These are phyloP conservation scores for Glebionis coronaria DNA, from an alignment of 129 eudicot genomes.

Conservation along the genomic window DNA sequence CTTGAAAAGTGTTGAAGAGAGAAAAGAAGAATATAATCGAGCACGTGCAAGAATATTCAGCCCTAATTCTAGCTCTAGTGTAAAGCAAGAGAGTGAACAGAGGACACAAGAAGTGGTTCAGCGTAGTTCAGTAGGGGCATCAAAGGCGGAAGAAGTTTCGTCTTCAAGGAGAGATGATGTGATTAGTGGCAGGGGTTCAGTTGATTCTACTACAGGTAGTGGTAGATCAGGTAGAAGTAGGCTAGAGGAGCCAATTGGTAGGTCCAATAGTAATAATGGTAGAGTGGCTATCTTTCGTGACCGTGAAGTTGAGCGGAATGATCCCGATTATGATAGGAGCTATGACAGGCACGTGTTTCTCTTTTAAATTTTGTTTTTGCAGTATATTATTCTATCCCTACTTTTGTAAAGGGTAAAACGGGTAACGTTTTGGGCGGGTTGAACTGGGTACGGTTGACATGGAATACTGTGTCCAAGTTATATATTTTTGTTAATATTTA, in stretches of 20 bases:
- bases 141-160: slow-evolving; percentile 48
- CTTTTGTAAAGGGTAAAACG: background rate
- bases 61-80: slow-evolving; percentile 49
- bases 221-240: slow-evolving; percentile 61
- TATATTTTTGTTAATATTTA: background rate
- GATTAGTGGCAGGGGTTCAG: slow-evolving; percentile 44
- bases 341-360: slow-evolving; percentile 57
- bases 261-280: slow-evolving; percentile 49
- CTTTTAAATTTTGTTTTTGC: background rate
- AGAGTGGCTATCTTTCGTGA: slow-evolving; percentile 87
- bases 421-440: background rate
- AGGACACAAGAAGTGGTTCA: slow-evolving; percentile 48
- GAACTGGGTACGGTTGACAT: background rate
- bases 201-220: slow-evolving; percentile 46
- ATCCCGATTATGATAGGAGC: slow-evolving; percentile 87
- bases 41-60: slow-evolving; percentile 92
- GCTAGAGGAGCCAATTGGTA: slow-evolving; percentile 64
- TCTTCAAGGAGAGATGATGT: slow-evolving; percentile 41
- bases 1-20: slow-evolving; percentile 91
- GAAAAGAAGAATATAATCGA: slow-evolving; percentile 93
- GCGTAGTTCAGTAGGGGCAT: slow-evolving; percentile 43
- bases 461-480: background rate
- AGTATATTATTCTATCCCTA: background rate
- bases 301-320: slow-evolving; percentile 80
- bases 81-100: slow-evolving; percentile 49